Percentiles rank a stretch among this genome's conserved stretches.
These are phyloP conservation scores for Globisporangium ultimum DNA, from an alignment of 352 stramenopile species.

Conservation along the genomic window DNA sequence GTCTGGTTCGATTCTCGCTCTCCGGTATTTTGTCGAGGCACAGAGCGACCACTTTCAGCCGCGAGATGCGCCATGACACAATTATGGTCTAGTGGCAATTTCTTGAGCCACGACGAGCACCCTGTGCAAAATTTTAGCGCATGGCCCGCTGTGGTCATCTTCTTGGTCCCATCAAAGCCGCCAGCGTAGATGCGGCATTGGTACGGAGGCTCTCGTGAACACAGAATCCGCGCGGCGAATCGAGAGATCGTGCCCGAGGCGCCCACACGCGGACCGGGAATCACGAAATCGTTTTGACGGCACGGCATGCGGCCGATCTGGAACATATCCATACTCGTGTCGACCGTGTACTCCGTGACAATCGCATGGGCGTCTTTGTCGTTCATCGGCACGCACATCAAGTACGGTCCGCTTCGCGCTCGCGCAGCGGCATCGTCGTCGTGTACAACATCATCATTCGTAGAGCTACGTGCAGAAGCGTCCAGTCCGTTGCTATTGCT, in stretches of 20 bases:
- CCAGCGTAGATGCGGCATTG: constrained; percentile 66
- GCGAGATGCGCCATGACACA: constrained; percentile 37
- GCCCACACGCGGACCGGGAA: constrained; percentile 68
- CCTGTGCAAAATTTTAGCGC: constrained; percentile 57
- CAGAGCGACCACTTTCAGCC: constrained; percentile 2
- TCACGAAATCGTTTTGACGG: constrained; percentile 72
- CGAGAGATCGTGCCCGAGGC: constrained; percentile 74
- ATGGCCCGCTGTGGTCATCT: constrained; percentile 58
- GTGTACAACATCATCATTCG: no score
- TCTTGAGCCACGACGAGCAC: constrained; percentile 57
- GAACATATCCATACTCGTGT: constrained; percentile 61
- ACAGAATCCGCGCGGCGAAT: constrained; percentile 68
- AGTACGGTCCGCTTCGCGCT: constrained; percentile 20
- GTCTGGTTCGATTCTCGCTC: constrained; percentile 5
- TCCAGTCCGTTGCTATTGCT: background rate
- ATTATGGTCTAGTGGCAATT: constrained; percentile 29
- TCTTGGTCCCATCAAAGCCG: constrained; percentile 53
- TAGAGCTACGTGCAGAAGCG: no score
- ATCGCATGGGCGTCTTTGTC: constrained; percentile 50
- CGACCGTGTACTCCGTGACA: constrained; percentile 59
- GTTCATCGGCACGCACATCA: constrained; percentile 75
- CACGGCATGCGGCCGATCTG: constrained; percentile 81
- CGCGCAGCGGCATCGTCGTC: background rate
- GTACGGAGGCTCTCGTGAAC: constrained; percentile 49
- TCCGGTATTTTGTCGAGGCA: background rate